These are phyloP conservation scores for Eustoma russellianum DNA, from an alignment of 257 asterid species.

Conservation along the genomic window DNA sequence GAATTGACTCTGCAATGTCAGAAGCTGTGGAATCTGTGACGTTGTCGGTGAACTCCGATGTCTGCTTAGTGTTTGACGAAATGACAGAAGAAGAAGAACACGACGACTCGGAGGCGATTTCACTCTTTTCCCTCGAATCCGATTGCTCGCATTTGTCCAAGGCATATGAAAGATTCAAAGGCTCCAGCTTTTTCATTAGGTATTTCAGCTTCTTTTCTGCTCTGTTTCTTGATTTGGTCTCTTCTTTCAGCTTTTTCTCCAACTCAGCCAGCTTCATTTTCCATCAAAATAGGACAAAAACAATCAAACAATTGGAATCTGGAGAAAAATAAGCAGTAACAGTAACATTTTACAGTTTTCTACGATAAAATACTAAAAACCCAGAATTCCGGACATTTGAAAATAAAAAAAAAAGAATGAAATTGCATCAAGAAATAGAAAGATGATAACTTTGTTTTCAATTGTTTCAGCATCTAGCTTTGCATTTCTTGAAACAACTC, in stretches of 20 bases:
- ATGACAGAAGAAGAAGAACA: constrained; percentile 25
- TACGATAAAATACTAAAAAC: too few relatives aligned
- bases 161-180: constrained; percentile 32
- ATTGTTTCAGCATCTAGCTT: constrained; percentile 39
- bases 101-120: constrained; percentile 23
- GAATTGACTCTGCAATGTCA: constrained; percentile 15
- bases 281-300: not conserved
- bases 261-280: constrained; percentile 47
- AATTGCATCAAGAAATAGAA: not conserved
- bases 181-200: constrained; percentile 52
- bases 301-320: not conserved
- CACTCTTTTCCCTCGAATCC: constrained; percentile 29
- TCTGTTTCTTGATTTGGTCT: constrained; percentile 62
- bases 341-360: not conserved
- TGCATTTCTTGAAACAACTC: constrained; percentile 62
- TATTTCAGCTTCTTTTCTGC: constrained; percentile 65
- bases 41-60: constrained; percentile 3
- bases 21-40: not conserved
- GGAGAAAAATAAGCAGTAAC: not conserved
- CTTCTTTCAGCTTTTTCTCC: constrained; percentile 50
- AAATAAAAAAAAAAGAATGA: not conserved
- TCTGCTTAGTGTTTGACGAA: constrained; percentile 20
- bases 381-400: not conserved
- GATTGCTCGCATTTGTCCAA: constrained; percentile 40
- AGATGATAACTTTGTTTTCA: constrained; percentile 40